phyloP scores from a whole-genome alignment of 495 filamentous ascomycete species.

The Symbiotaphrina buchneri region DNA sequence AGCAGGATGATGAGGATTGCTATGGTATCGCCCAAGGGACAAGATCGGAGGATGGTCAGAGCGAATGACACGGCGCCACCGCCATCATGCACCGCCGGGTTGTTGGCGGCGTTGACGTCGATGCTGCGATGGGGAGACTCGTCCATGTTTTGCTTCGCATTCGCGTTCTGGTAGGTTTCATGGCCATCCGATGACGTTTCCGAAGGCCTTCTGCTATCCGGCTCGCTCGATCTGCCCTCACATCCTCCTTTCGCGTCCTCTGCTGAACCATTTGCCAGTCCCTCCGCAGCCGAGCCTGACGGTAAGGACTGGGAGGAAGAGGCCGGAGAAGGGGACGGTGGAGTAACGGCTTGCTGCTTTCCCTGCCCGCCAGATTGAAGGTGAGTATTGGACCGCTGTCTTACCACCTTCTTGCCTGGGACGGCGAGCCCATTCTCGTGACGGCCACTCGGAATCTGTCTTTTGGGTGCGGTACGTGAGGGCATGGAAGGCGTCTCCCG shows the following conservation, averaged over 20 bases:
- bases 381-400: slow-evolving; percentile 39
- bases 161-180: slow-evolving; percentile 1
- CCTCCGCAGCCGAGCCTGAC: neutral
- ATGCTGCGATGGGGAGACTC: slow-evolving; percentile 31
- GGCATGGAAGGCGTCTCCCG: too few relatives aligned
- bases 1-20: slow-evolving; percentile 95
- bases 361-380: slow-evolving; percentile 32
- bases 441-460: slow-evolving; percentile 37
- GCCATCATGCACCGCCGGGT: slow-evolving; percentile 37
- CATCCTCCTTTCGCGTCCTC: neutral
- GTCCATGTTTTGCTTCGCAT: neutral
- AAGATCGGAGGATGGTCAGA: slow-evolving; percentile 72
- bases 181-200: slow-evolving; percentile 3
- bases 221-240: neutral
- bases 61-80: slow-evolving; percentile 45
- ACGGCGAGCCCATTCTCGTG: slow-evolving; percentile 76
- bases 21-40: slow-evolving; percentile 86
- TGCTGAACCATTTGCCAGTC: neutral
- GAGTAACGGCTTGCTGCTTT: slow-evolving; percentile 12
- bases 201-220: slow-evolving; percentile 2
- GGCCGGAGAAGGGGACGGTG: slow-evolving; percentile 12
- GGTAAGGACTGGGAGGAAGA: neutral
- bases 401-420: slow-evolving; percentile 59
- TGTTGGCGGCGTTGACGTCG: slow-evolving; percentile 43
- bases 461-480: slow-evolving; percentile 44